Conservation (phyloP, 805 yeast genomes). For the Cephaloascus fragrans region DNA sequence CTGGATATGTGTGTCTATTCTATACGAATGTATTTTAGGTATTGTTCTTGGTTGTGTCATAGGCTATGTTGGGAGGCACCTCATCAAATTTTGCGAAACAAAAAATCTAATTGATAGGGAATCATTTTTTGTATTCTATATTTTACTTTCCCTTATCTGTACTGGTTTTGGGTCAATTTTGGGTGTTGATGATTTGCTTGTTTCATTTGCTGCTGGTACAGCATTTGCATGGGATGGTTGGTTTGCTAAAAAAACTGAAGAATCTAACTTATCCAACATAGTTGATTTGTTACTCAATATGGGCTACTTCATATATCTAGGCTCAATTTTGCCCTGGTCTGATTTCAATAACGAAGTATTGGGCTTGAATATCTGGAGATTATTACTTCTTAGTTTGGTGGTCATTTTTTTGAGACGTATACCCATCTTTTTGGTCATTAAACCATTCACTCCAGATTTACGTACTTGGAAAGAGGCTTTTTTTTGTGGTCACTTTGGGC, state of each 20-base stretch:
- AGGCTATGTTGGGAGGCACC: slow-evolving; percentile 41
- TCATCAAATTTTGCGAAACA: slow-evolving; percentile 43
- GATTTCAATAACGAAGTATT: slow-evolving; percentile 36
- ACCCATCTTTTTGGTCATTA: slow-evolving; percentile 45
- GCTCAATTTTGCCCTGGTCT: slow-evolving; percentile 64
- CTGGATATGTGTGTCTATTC: slow-evolving; percentile 51
- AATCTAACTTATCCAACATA: slow-evolving; percentile 54
- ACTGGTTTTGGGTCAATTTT: slow-evolving; percentile 56
- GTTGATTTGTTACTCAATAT: slow-evolving; percentile 57
- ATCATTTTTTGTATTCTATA: slow-evolving; percentile 46
- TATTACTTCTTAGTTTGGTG: slow-evolving; percentile 40
- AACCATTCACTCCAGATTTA: slow-evolving; percentile 52
- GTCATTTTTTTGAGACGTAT: slow-evolving; percentile 41
- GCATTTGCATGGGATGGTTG: slow-evolving; percentile 71
- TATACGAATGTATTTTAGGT: slow-evolving; percentile 57
- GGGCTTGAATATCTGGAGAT: slow-evolving; percentile 45
- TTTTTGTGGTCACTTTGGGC: slow-evolving; percentile 70
- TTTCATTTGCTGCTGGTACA: slow-evolving; percentile 66
- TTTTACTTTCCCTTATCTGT: slow-evolving; percentile 44
- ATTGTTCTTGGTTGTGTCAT: slow-evolving; percentile 39
- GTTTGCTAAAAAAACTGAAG: slow-evolving; percentile 48
- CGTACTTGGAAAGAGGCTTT: slow-evolving; percentile 59
- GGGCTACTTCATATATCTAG: slow-evolving; percentile 60
- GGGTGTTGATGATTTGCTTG: slow-evolving; percentile 64
- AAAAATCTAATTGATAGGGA: slow-evolving; percentile 50